Evolutionary conservation across 768 basidiomycete species (phyloP).

Genomic region (Lactifluus subvellereus): DNA sequence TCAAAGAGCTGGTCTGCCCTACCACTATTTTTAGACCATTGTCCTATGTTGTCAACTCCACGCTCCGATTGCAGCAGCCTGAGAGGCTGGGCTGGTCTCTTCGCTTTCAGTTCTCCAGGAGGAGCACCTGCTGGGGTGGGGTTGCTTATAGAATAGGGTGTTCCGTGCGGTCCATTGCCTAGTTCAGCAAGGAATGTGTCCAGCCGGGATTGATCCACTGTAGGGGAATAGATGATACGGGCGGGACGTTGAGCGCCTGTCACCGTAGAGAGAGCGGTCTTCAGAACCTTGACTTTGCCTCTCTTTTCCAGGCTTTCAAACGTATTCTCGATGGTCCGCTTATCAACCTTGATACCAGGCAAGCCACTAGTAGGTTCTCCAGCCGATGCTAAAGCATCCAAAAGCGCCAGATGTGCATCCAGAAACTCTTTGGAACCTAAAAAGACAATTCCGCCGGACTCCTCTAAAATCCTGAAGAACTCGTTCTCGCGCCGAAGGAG

Average conservation of each 20-base stretch:
- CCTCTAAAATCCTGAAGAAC: constrained; percentile 58
- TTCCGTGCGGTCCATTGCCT: constrained; percentile 32
- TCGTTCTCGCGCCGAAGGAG: constrained; percentile 79
- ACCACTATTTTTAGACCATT: constrained; percentile 42
- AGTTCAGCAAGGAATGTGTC: constrained; percentile 54
- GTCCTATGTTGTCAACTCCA: constrained; percentile 36
- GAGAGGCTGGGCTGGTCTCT: constrained; percentile 25
- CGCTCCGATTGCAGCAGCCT: constrained; percentile 45
- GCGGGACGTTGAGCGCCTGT: constrained; percentile 56
- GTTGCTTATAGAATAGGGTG: constrained; percentile 33
- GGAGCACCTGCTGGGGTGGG: constrained; percentile 33
- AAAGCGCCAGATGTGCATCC: constrained; percentile 57
- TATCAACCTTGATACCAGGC: constrained; percentile 62
- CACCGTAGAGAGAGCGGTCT: constrained; percentile 52
- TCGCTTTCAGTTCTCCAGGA: constrained; percentile 9
- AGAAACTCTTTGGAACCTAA: constrained; percentile 63
- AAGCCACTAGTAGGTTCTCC: constrained; percentile 70
- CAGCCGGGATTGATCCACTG: constrained; percentile 46
- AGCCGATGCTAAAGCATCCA: constrained; percentile 49
- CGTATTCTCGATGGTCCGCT: constrained; percentile 58
- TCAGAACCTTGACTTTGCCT: constrained; percentile 64
- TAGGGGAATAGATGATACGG: constrained; percentile 61
- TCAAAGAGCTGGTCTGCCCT: constrained; percentile 49
- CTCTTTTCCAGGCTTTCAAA: constrained; percentile 57
- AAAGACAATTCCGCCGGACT: constrained; percentile 61